Conservation (phyloP, 2,329 filamentous ascomycete genomes). For the Aspergillus flavus region DNA sequence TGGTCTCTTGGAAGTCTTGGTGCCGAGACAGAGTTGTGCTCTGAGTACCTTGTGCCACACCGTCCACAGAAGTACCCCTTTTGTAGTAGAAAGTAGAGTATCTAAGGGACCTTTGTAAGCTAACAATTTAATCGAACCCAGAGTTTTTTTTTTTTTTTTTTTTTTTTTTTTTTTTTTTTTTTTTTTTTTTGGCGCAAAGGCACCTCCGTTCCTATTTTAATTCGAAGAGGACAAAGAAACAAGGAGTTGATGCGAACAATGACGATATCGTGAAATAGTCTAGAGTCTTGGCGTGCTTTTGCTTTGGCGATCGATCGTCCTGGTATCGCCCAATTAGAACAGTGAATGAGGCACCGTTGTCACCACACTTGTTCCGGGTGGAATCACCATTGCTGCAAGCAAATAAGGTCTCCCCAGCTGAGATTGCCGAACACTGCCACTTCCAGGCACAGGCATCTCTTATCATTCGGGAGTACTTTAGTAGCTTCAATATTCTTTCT, state of each 20-base stretch:
- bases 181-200: not conserved
- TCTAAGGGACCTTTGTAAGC: not conserved
- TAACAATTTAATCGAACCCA: no score
- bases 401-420: not conserved
- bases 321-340: not conserved
- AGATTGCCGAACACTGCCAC: not conserved
- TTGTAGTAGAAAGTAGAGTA: no score
- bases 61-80: not conserved
- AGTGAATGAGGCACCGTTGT: not conserved
- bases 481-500: not conserved
- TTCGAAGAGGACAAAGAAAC: not conserved
- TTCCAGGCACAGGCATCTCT: not conserved
- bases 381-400: not conserved
- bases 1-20: not conserved
- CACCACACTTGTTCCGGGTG: not conserved
- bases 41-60: not conserved
- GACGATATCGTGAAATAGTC: not conserved
- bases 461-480: not conserved
- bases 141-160: not conserved
- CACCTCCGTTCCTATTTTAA: not conserved
- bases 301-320: not conserved
- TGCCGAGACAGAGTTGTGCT: not conserved
- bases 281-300: not conserved
- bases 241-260: not conserved
- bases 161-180: not conserved